Evolutionary conservation across 164 flowering plant species (phyloP).

Genomic region (Brasenia schreberi): DNA sequence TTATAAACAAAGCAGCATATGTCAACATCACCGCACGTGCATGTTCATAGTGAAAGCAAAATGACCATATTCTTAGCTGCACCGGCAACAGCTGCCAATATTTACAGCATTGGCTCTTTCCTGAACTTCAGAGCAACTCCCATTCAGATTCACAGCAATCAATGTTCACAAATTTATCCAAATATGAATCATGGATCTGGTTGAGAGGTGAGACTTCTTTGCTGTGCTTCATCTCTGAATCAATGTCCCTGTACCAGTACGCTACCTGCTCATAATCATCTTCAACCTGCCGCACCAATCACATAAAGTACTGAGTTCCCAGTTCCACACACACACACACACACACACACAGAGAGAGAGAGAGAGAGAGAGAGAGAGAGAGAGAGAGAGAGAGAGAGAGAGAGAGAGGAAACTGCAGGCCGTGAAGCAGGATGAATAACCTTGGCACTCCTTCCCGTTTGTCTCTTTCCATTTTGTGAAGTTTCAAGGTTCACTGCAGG

Average conservation of each 20-base stretch:
- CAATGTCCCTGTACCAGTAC: constrained; percentile 23
- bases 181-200: not conserved
- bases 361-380: not conserved
- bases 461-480: not conserved
- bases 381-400: not conserved
- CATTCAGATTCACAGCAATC: constrained; percentile 42
- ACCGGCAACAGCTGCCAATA: not conserved
- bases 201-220: constrained; percentile 1
- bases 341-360: not conserved
- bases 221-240: constrained; percentile 7
- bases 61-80: not conserved
- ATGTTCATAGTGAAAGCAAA: not conserved
- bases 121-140: constrained; percentile 44
- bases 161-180: not conserved
- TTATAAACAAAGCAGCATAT: not conserved
- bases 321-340: not conserved
- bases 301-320: constrained; percentile 23
- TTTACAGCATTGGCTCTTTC: not conserved
- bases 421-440: not conserved
- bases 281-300: constrained; percentile 23
- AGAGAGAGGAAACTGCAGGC: not conserved
- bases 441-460: not conserved
- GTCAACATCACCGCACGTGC: not conserved
- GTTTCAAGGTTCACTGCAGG: not conserved
- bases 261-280: constrained; percentile 39